Base-by-base conservation (phyloP, 2,329 filamentous ascomycete species). In the Trichoderma semiorbis region DNA sequence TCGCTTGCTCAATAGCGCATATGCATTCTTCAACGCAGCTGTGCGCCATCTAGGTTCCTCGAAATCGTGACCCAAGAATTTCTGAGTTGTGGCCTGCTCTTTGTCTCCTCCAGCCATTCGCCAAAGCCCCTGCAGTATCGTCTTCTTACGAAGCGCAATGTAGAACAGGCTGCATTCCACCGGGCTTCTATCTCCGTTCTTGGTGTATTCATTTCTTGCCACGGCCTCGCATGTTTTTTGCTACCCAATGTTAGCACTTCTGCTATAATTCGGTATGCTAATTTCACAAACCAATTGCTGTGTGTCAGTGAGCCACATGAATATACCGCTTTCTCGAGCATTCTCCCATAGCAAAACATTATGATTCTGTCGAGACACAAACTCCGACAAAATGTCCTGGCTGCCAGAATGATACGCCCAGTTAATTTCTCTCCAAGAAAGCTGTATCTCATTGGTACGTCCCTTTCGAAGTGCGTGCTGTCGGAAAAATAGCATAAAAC, bases 141-240 rank as follows among this genome's bases (percentile, higher is more conserved):
- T 87, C 81, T 99, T 99, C 84, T 98, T 98, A 75, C 88, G 89
- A 14, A 99, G 86, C 0, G 97, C 95, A 21, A 99, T 86, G 79
- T 98, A 99, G 82, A 92, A 97, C 10, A 99, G 84, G 75, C 92
- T 93, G 81, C 96, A 98, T 77, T 97, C 92, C 10, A 97, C 89
- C 0, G 96, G 96, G 76, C 97, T 95, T 79, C 94, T 96, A 71
- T 92, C 88, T 36, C 97, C 94, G 26, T 90, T 91, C 75, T 93
- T 94, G 18, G 93, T 94, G 80, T 98, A 99, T 78, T 98, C 94
- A 74, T 96, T 97, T 57, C 95, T 90, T 34, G 95, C 97, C 58
- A 99, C 89, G n/a, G 90, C 83, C 79, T 99, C 96, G 74, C 99
- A 95, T 78, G 98, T 93, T 0, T 88, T 81, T 74, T 78, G 81